Evolutionary conservation across 768 basidiomycete species (phyloP).

Genomic region (Termitomyces sp.): DNA sequence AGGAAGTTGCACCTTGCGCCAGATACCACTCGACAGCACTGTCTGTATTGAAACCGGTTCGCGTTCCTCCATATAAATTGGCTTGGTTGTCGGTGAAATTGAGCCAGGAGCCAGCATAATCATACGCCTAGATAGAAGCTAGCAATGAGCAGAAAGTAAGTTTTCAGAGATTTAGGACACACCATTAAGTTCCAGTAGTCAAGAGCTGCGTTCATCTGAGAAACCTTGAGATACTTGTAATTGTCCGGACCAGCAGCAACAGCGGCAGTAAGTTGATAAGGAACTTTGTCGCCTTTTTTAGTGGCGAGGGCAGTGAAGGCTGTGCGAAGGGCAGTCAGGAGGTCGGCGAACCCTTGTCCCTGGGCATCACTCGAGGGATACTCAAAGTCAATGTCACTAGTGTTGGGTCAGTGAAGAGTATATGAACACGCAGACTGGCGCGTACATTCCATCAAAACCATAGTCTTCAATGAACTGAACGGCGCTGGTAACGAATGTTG

Average conservation of each 20-base stretch:
- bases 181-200: slow-evolving; percentile 86
- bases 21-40: slow-evolving; percentile 60
- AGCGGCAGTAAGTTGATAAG: slow-evolving; percentile 62
- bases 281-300: slow-evolving; percentile 56
- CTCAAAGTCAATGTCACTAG: slow-evolving; percentile 76
- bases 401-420: not conserved
- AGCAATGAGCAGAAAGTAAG: not conserved
- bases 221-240: slow-evolving; percentile 54
- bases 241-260: slow-evolving; percentile 62
- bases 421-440: not conserved
- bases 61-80: slow-evolving; percentile 63
- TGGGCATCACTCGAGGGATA: slow-evolving; percentile 58
- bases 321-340: slow-evolving; percentile 58
- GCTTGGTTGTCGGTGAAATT: slow-evolving; percentile 54
- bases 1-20: slow-evolving; percentile 55
- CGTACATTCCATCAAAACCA: slow-evolving; percentile 77
- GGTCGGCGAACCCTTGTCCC: slow-evolving; percentile 64
- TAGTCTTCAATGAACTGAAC: slow-evolving; percentile 69
- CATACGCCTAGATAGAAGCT: slow-evolving; percentile 49
- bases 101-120: slow-evolving; percentile 79
- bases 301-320: slow-evolving; percentile 58
- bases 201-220: slow-evolving; percentile 63
- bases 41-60: slow-evolving; percentile 67
- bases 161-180: not conserved
- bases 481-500: slow-evolving; percentile 58